phyloP scores from a whole-genome alignment of 495 filamentous ascomycete genomes.

The Hypoxylon fuscum region DNA sequence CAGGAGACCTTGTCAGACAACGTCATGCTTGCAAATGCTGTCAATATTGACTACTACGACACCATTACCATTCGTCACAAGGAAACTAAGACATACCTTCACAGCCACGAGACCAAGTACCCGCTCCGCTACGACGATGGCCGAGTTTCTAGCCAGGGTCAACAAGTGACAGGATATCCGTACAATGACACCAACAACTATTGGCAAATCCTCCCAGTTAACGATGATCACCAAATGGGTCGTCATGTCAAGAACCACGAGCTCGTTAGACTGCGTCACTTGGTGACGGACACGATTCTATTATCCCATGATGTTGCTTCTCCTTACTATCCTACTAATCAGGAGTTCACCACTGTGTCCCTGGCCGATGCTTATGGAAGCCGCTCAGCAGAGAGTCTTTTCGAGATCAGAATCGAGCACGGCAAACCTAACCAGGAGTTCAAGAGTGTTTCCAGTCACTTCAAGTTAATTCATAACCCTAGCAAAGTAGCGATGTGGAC shows the following conservation, averaged over 20 bases:
- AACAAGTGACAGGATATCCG: conserved; percentile 98
- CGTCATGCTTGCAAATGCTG: conserved; percentile 82
- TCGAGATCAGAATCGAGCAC: conserved; percentile 90
- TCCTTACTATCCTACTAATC: conserved; percentile 95
- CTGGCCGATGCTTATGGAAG: conserved; percentile 77
- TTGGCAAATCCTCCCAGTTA: conserved; percentile 87
- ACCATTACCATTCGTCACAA: conserved; percentile 89
- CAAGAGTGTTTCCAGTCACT: conserved; percentile 86
- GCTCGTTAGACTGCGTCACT: conserved; percentile 84
- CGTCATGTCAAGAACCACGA: conserved; percentile 84
- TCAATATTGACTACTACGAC: conserved; percentile 90
- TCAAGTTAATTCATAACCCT: conserved; percentile 93
- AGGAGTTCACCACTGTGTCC: conserved; percentile 91
- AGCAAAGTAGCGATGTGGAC: conserved; percentile 99
- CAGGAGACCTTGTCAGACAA: conserved; percentile 97
- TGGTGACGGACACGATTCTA: conserved; percentile 86
- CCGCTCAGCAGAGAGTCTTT: conserved; percentile 88
- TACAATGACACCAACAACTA: conserved; percentile 99
- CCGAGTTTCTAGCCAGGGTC: conserved; percentile 94
- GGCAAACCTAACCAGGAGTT: conserved; percentile 85
- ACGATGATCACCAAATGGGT: conserved; percentile 62
- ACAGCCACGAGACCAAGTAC: conserved; percentile 90
- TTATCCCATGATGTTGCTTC: conserved; percentile 99
- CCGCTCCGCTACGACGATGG: conserved; percentile 97
- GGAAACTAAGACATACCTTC: conserved; percentile 94